A percentile compares a stretch with the other conserved stretches of the same genome.
These are phyloP conservation scores for Sextonia rubra DNA, from an alignment of 164 flowering plant species.

Conservation along the genomic window DNA sequence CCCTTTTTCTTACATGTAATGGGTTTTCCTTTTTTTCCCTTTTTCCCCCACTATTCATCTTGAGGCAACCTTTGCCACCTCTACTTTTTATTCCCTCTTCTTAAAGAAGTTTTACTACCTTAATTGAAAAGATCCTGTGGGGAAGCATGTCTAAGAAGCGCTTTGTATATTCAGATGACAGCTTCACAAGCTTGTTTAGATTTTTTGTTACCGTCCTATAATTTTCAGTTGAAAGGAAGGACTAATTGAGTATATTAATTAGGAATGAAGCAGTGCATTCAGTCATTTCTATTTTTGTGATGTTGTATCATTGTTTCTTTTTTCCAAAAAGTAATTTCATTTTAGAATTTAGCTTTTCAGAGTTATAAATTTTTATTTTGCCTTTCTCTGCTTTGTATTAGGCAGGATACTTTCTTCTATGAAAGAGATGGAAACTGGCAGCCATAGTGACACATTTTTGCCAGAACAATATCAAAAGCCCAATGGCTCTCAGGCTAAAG, in stretches of 20 bases:
- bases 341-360: not conserved
- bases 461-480: constrained; percentile 19
- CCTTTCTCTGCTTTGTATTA: constrained; percentile 20
- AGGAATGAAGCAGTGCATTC: not conserved
- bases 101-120: not conserved
- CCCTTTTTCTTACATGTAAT: not conserved
- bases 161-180: not conserved
- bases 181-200: not conserved
- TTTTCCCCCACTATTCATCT: not conserved
- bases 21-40: not conserved
- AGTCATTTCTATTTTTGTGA: too few species aligned
- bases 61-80: not conserved
- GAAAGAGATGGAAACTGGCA: constrained; percentile 26
- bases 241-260: not conserved
- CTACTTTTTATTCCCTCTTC: not conserved
- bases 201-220: not conserved
- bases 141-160: too few species aligned
- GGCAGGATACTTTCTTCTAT: constrained; percentile 70
- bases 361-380: not conserved
- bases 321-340: not conserved
- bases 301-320: not conserved
- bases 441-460: constrained; percentile 14
- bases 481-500: constrained; percentile 11
- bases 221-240: not conserved
- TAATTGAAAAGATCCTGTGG: too few species aligned